Evolutionary conservation across 2,329 filamentous ascomycete genomes (phyloP), one percentile per base, ranked within the genome.

Genomic region (Xylaria sp.): DNA sequence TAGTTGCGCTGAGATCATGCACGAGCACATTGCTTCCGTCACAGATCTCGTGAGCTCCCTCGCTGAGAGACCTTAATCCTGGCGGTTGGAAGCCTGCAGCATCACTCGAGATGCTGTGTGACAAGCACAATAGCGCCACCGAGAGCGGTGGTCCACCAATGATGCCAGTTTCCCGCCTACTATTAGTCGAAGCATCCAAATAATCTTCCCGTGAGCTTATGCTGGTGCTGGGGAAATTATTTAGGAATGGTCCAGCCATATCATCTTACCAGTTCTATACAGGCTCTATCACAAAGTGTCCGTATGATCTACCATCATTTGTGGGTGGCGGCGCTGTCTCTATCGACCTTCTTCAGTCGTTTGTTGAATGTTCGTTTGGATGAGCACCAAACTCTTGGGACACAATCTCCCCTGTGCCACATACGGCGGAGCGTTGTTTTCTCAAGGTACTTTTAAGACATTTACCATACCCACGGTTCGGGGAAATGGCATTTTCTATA

Each of bases 1-100:
- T 75, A 72, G 71, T 69, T 75, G 72, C 76, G 71, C 72, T 69
- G 72, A 78, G 76, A 78, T 78, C 74, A 78, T 78, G 77, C 76
- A 78, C 72, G 70, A 68, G 69, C 48, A 74, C 70, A 75, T 75
- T 72, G 62, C 54, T 55, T 65, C 72, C 71, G 71, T 70, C 73
- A 70, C 71, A 78, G 76, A 78, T 78, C 76, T 78, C 66, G 74
- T 76, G 72, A 75, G 71, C 72, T 72, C 71, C 72, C 74, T 74
- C 71, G 55, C 40, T 65, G 51, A 60, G 68, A 65, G 66, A 66
- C 68, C 69, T 69, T 72, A 69, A 72, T 74, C 75, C 75, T 70
- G 69, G 73, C 75, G 73, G 73, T 72, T 78, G 75, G 76, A 71
- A 75, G 72, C 64, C 73, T 73, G 75, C 75, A 69, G 71, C 73